Percentiles rank a stretch among this genome's conserved stretches.
These are phyloP conservation scores for Trichoderma reesei DNA, from an alignment of 495 filamentous ascomycete genomes.

Conservation along the genomic window DNA sequence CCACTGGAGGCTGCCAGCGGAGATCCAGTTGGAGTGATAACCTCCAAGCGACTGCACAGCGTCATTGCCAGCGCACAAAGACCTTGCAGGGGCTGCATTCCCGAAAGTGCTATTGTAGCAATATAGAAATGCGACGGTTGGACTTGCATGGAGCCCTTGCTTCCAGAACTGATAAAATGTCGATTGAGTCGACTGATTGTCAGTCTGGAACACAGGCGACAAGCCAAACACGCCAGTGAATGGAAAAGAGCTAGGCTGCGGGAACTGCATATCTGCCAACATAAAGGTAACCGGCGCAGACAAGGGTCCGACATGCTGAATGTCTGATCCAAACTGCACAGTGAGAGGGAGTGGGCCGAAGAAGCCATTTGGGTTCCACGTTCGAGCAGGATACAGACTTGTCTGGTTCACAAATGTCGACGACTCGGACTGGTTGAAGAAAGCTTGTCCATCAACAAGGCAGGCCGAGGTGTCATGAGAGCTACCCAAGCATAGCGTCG, in stretches of 20 bases:
- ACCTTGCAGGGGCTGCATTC: background rate
- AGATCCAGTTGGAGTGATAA: background rate
- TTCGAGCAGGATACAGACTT: background rate
- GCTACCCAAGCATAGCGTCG: background rate
- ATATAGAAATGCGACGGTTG: background rate
- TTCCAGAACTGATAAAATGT: slow-evolving; percentile 9
- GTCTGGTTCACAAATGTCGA: background rate
- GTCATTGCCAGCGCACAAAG: background rate
- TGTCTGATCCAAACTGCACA: background rate
- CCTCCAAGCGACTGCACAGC: background rate
- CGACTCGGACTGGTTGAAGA: slow-evolving; percentile 4
- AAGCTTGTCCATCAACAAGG: background rate
- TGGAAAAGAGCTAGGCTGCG: background rate
- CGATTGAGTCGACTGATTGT: slow-evolving; percentile 3
- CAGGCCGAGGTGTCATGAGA: background rate
- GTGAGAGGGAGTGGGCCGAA: background rate
- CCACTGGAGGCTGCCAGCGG: background rate
- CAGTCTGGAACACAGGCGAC: slow-evolving; percentile 3
- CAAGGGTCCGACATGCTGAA: background rate
- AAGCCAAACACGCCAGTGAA: background rate
- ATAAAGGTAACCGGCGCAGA: background rate
- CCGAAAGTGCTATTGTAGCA: background rate
- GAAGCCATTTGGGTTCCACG: slow-evolving; percentile 5
- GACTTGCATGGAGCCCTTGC: background rate
- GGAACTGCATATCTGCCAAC: slow-evolving; percentile 1